phyloP scores from a whole-genome alignment of 2,329 filamentous ascomycete species.

The Colletotrichum godetiae region DNA sequence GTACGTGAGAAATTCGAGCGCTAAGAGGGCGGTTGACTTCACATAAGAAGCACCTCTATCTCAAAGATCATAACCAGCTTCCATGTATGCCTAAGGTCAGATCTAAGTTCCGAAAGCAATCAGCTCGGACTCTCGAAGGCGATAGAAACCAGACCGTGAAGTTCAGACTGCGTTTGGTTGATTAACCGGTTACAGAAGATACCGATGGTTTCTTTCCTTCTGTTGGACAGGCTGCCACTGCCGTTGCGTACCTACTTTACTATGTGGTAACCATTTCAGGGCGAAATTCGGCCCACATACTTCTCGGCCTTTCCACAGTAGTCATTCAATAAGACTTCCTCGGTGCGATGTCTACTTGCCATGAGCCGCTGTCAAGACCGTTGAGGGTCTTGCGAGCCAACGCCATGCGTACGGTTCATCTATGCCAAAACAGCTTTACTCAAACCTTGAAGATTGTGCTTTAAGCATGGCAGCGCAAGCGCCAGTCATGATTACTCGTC shows the following conservation, averaged over 20 bases:
- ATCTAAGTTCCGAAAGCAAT: background rate
- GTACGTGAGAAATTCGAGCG: background rate
- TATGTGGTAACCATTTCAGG: accelerated
- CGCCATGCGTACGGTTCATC: background rate
- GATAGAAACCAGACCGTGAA: background rate
- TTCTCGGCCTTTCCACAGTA: background rate
- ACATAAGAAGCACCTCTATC: background rate
- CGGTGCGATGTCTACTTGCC: too few species aligned
- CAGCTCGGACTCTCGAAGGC: background rate
- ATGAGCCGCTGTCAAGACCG: background rate
- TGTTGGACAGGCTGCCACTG: background rate
- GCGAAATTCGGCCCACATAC: background rate
- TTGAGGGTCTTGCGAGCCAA: background rate
- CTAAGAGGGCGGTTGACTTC: background rate
- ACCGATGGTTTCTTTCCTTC: background rate
- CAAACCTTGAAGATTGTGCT: background rate
- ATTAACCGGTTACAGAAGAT: background rate
- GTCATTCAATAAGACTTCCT: background rate
- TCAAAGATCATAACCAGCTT: background rate
- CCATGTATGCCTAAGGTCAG: background rate
- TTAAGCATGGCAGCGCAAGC: background rate
- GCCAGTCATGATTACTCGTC: too few species aligned
- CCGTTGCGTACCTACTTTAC: background rate
- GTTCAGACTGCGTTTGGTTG: background rate
- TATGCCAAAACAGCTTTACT: background rate